Evolutionary conservation across 2,329 filamentous ascomycete genomes (phyloP).

Genomic region (Microdochium nivale): DNA sequence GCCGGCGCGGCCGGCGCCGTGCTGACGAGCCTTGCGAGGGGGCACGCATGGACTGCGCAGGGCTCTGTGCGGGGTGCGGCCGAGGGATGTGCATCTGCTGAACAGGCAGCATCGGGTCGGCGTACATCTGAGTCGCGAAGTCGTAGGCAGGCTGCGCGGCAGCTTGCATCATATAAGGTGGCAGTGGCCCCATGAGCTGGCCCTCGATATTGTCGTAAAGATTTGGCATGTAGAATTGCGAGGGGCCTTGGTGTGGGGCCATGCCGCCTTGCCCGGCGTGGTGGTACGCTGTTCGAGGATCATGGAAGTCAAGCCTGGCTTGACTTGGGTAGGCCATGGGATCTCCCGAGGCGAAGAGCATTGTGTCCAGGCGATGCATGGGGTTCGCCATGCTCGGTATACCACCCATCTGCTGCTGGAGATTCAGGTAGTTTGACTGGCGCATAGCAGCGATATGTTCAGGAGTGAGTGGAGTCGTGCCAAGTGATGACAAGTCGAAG

Average conservation of each 20-base stretch:
- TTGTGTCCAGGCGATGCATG: conserved; percentile 62
- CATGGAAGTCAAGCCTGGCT: conserved; percentile 54
- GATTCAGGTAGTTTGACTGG: conserved; percentile 1
- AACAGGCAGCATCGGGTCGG: conserved; percentile 31
- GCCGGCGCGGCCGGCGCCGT: conserved; percentile 22
- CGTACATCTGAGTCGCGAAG: conserved; percentile 34
- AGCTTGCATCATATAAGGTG: conserved; percentile 59
- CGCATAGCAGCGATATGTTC: neutral
- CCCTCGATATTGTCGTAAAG: conserved; percentile 61
- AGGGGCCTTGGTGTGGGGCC: conserved; percentile 20
- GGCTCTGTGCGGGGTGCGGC: conserved; percentile 13
- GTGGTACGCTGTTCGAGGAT: conserved; percentile 17
- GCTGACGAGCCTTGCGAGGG: conserved; percentile 14
- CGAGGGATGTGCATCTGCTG: conserved; percentile 23
- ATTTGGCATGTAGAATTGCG: conserved; percentile 42
- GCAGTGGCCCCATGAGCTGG: conserved; percentile 62
- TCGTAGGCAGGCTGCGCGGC: conserved; percentile 32
- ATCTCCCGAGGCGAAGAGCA: conserved; percentile 75
- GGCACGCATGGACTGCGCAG: conserved; percentile 7
- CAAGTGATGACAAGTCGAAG: neutral
- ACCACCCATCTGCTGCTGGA: conserved; percentile 5
- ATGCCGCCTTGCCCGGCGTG: conserved; percentile 19
- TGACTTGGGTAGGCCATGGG: conserved; percentile 75
- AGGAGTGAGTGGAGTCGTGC: conserved; percentile 3
- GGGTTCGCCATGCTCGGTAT: conserved; percentile 33